Conservation (phyloP, 805 yeast species). For the Candida wancherniae region DNA sequence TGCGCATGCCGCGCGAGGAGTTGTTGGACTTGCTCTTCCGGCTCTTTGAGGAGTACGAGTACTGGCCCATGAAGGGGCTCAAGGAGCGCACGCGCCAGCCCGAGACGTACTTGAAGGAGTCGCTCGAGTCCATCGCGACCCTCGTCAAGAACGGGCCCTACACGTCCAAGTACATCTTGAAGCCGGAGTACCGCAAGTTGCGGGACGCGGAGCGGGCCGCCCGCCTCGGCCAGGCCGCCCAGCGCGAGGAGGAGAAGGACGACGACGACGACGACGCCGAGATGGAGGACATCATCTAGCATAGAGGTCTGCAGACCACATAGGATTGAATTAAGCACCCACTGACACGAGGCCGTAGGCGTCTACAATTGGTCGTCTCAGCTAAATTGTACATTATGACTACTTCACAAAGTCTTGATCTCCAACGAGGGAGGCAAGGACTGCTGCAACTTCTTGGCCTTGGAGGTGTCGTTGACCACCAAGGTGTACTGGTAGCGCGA, state of each 20-base stretch:
- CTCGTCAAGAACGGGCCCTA: conserved; percentile 94
- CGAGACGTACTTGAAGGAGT: conserved; percentile 85
- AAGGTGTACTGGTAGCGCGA: conserved; percentile 90
- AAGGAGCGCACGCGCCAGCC: conserved; percentile 95
- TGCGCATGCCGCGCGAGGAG: conserved; percentile 90
- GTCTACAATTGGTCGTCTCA: not conserved
- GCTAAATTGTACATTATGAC: conserved; percentile 9
- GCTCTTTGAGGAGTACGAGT: conserved; percentile 90
- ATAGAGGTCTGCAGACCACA: too few species aligned
- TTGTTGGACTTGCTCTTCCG: conserved; percentile 82
- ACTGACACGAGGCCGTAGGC: too few species aligned
- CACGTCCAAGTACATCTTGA: conserved; percentile 83
- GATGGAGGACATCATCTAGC: conserved; percentile 41
- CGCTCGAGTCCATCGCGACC: conserved; percentile 82
- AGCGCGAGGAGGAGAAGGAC: conserved; percentile 31
- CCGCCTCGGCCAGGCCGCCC: conserved; percentile 45
- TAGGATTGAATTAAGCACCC: too few species aligned
- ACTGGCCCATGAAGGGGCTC: conserved; percentile 93
- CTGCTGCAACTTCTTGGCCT: conserved; percentile 96
- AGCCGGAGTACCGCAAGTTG: conserved; percentile 82
- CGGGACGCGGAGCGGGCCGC: conserved; percentile 73
- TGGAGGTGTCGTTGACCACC: conserved; percentile 90
- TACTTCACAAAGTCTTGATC: conserved; percentile 50
- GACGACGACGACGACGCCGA: conserved; percentile 49
- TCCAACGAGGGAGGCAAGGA: conserved; percentile 92